Evolutionary conservation across 176 grass and related monocot species (phyloP).

Genomic region (Dactylis glomerata): DNA sequence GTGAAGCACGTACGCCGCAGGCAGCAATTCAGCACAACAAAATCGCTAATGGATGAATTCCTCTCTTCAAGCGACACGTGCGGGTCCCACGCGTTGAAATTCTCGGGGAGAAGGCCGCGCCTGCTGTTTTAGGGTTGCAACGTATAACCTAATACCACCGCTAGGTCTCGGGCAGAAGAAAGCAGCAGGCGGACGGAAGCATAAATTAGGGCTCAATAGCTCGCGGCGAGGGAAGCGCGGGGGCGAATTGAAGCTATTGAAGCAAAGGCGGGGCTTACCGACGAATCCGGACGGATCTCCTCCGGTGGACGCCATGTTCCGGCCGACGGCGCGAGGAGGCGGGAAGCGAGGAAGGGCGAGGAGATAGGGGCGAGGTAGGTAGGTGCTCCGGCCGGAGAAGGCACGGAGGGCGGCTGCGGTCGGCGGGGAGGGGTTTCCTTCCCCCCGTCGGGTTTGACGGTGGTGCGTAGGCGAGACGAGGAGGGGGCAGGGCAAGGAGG

Average conservation of each 20-base stretch:
- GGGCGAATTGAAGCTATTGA: neutral
- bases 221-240: neutral
- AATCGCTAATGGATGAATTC: neutral
- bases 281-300: conserved; percentile 27
- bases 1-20: neutral
- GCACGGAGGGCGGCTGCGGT: neutral
- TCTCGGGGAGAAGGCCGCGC: neutral
- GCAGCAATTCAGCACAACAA: conserved; percentile 8
- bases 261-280: conserved; percentile 24
- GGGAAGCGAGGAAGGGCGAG: neutral
- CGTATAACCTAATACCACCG: neutral
- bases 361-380: neutral
- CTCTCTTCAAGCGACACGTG: neutral
- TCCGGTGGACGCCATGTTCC: conserved; percentile 27
- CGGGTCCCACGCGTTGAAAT: neutral
- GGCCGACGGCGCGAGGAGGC: neutral
- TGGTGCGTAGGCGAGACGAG: neutral
- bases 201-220: neutral
- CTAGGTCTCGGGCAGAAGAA: neutral
- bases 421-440: neutral
- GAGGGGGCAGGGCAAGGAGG: neutral
- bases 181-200: neutral
- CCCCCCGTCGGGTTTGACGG: conserved; percentile 12
- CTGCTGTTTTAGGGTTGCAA: conserved; percentile 5
- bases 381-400: neutral